These are phyloP conservation scores for Aureococcus anophagefferens DNA, from an alignment of 108 stramenopile species.

Conservation along the genomic window DNA sequence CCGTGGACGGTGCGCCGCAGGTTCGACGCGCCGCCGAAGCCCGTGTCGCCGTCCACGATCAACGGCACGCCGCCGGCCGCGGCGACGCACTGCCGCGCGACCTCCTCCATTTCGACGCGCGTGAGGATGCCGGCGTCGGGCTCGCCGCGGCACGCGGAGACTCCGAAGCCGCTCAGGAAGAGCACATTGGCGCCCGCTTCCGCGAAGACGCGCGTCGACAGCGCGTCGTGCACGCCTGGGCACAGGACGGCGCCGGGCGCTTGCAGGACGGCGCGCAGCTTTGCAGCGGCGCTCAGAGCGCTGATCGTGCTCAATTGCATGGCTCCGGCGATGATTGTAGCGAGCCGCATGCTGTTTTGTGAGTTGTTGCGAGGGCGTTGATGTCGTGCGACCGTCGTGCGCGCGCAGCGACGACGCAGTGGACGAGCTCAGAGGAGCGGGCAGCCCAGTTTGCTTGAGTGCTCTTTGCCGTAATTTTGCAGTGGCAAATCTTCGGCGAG, in stretches of 20 bases:
- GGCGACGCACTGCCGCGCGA: constrained; percentile 14
- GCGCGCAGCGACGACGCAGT: no score
- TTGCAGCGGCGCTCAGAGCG: no score
- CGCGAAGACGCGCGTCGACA: constrained; percentile 45
- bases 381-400: no score
- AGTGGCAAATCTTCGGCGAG: no score
- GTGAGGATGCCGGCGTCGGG: constrained; percentile 52
- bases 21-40: constrained; percentile 48
- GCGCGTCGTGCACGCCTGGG: constrained; percentile 49
- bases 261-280: no score
- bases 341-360: no score
- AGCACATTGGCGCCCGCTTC: constrained; percentile 28
- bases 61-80: constrained; percentile 17
- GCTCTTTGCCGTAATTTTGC: no score
- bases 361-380: no score
- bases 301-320: no score
- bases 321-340: no score
- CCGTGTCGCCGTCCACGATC: constrained; percentile 54
- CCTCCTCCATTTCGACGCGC: constrained; percentile 38
- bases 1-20: constrained; percentile 41
- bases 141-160: constrained; percentile 35
- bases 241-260: constrained; percentile 19
- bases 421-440: no score
- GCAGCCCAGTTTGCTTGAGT: no score
- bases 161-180: constrained; percentile 50